Evolutionary conservation across 73 alveolate genomes (phyloP).

Genomic region (Durusdinium trenchii): DNA sequence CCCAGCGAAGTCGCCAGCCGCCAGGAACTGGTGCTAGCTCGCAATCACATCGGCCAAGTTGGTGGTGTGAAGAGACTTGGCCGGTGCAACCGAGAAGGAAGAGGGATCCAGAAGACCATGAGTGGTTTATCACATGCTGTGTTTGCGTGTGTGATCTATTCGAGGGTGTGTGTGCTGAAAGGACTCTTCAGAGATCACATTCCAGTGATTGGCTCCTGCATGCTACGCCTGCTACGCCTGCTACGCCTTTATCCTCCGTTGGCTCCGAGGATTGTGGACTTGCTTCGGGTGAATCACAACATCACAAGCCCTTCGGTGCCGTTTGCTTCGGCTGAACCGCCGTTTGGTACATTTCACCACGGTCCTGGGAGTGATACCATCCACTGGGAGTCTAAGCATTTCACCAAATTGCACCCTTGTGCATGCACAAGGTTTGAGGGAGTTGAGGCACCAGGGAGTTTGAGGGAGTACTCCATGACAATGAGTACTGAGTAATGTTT

Average conservation of each 20-base stretch:
- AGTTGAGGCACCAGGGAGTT: too few relatives aligned
- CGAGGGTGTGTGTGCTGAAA: background rate
- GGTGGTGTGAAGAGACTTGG: slow-evolving; percentile 62
- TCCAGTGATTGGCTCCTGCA: background rate
- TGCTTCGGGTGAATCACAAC: slow-evolving; percentile 49
- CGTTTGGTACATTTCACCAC: too few relatives aligned
- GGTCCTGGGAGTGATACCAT: too few relatives aligned
- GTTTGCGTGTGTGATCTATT: background rate
- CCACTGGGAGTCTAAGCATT: too few relatives aligned
- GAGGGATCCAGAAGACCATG: too few relatives aligned
- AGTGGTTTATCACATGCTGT: background rate
- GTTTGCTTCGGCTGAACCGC: background rate
- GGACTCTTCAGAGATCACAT: background rate
- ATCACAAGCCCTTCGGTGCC: background rate
- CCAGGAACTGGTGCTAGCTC: slow-evolving; percentile 59
- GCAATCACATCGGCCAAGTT: slow-evolving; percentile 84
- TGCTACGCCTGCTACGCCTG: background rate
- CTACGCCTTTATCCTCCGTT: background rate
- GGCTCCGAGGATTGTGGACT: slow-evolving; percentile 68
- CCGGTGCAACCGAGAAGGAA: too few relatives aligned
- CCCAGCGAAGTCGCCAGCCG: too few relatives aligned
- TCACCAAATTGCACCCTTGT: too few relatives aligned
- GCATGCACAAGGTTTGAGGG: too few relatives aligned
- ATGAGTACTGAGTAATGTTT: too few relatives aligned
- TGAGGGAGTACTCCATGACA: too few relatives aligned